phyloP scores from a whole-genome alignment of 345 rosid species.

The Corchorus capsularis region DNA sequence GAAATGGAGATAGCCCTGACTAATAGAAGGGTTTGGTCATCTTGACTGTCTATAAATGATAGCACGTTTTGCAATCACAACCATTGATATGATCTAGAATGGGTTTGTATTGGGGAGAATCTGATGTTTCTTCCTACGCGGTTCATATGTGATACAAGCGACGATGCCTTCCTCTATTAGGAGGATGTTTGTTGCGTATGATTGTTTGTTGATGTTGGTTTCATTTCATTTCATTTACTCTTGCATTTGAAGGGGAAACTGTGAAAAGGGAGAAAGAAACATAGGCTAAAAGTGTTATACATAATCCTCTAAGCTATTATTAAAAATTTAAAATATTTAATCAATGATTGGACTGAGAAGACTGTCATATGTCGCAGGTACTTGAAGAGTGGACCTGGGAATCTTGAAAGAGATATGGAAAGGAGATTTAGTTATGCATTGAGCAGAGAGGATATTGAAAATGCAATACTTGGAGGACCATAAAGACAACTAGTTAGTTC shows the following conservation, averaged over 20 bases:
- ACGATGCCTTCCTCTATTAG: background rate
- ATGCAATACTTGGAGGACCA: constrained; percentile 96
- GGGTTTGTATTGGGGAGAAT: background rate
- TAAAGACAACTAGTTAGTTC: constrained; percentile 21
- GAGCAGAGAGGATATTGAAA: constrained; percentile 91
- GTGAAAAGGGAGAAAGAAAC: background rate
- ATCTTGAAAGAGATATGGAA: constrained; percentile 86
- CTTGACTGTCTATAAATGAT: background rate
- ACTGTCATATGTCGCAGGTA: constrained; percentile 53
- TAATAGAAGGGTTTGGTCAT: background rate
- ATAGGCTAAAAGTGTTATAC: background rate
- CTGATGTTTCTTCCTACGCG: background rate
- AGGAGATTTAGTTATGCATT: constrained; percentile 95
- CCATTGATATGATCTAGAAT: background rate
- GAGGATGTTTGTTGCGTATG: background rate
- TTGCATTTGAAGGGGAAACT: background rate
- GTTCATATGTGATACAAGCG: constrained; percentile 8
- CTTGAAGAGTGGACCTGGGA: constrained; percentile 88
- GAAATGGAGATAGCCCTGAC: background rate
- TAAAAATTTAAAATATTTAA: background rate
- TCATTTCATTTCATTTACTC: background rate
- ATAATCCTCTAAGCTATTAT: background rate
- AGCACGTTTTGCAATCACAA: background rate
- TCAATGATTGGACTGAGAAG: constrained; percentile 10
- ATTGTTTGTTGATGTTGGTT: background rate